Base-by-base conservation (phyloP, 139 green algal genomes). In the Gonium pectorale region DNA sequence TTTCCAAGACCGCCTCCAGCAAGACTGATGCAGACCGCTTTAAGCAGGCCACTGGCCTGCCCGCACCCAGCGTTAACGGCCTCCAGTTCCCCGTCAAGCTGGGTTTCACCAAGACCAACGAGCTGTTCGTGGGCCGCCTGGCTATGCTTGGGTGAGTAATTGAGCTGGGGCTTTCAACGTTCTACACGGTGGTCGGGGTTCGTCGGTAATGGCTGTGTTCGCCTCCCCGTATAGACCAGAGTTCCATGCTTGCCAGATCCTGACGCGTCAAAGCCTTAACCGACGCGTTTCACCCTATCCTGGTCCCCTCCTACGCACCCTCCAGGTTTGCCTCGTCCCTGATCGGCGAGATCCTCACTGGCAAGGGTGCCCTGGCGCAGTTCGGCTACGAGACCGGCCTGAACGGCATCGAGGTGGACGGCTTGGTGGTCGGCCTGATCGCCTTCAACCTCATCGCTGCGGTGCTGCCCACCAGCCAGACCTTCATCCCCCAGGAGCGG, bases 61-160 rank as follows among this genome's bases (percentile, higher is more conserved):
- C 72, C 13, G 62, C 60, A 1, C 75, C 62, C 1, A 29, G 21
- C 31, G 51, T 68, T 8, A 80, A 80, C 52, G 72, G 72, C 72
- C 37, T 40, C 51, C 22, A 80, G 72, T 80, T 83, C 38, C 77
- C 67, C 49, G 22, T 80, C 35, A 52, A 85, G 66, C 71, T 90
- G 3, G 86, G 86, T 44, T 90, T 90, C 63, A 87, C 79, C 35
- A 79, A 79, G 59, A 62, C 77, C 29, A 97, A 97, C 70, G 94
- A 97, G 90, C 87, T 97, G 37, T 96, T 97, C 60, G 92, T 97
- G 29, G 91, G 92, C 31, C 90, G 94, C 27, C 75, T 95, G 69
- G 93, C 94, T 54, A 97, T 97, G 94, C 70, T 96, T 22, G 94
- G 94, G n/a, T n/a, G n/a, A n/a, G n/a, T n/a, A n/a, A n/a, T n/a